Evolutionary conservation across 2,329 filamentous ascomycete genomes (phyloP).

Genomic region (Pyrenophora tritici-repentis): DNA sequence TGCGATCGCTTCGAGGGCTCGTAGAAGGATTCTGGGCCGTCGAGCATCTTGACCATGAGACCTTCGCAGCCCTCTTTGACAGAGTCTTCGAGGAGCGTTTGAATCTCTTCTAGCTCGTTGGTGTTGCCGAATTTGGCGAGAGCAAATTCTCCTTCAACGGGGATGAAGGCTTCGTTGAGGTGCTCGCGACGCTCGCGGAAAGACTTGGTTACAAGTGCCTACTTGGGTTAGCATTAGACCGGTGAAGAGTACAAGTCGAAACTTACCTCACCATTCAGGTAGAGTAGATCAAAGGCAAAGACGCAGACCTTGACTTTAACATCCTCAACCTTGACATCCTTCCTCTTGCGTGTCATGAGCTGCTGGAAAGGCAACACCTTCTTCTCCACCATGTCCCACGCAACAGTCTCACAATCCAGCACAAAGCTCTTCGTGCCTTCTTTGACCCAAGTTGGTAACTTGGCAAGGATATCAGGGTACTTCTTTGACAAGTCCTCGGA

Average conservation of each 20-base stretch:
- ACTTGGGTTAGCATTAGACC: conserved; percentile 24
- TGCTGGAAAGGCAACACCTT: conserved; percentile 97
- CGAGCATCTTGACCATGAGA: conserved; percentile 99
- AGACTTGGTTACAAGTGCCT: conserved; percentile 80
- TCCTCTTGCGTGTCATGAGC: conserved; percentile 96
- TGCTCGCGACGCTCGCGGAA: conserved; percentile 82
- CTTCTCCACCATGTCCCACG: conserved; percentile 93
- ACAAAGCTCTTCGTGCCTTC: conserved; percentile 91
- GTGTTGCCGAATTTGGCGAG: conserved; percentile 88
- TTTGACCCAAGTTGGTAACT: conserved; percentile 88
- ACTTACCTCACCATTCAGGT: conserved; percentile 80
- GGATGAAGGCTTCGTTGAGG: conserved; percentile 72
- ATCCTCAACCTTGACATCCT: conserved; percentile 94
- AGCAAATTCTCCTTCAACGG: conserved; percentile 85
- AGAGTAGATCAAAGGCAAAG: conserved; percentile 93
- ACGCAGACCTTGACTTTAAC: conserved; percentile 97
- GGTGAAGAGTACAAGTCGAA: not conserved
- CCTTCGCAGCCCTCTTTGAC: conserved; percentile 96
- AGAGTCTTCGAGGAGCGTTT: conserved; percentile 87
- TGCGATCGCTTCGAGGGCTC: conserved; percentile 94
- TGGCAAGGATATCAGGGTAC: conserved; percentile 91
- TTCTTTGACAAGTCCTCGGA: conserved; percentile 97
- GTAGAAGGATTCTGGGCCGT: conserved; percentile 89
- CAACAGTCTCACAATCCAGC: conserved; percentile 97
- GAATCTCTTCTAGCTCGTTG: conserved; percentile 90